Evolutionary conservation across 2,329 filamentous ascomycete genomes (phyloP).

Genomic region (Apiospora phragmitis): DNA sequence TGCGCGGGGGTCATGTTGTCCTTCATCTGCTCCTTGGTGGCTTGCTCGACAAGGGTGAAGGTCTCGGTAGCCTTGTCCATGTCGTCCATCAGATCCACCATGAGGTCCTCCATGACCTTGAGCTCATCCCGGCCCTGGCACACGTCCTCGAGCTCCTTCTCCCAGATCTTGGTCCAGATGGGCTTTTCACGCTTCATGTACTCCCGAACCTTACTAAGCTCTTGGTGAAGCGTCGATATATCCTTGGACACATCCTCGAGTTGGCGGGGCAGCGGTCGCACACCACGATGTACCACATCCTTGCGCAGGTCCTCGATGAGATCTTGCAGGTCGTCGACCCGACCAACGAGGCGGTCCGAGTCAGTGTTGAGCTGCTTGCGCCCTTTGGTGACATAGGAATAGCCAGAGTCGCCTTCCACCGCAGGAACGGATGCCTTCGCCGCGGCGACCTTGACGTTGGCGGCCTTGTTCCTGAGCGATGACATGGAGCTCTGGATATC

Average conservation of each 20-base stretch:
- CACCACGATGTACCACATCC: slow-evolving; percentile 90
- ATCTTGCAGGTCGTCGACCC: slow-evolving; percentile 97
- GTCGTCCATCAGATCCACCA: slow-evolving; percentile 89
- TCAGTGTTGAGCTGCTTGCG: slow-evolving; percentile 86
- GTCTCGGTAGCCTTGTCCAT: slow-evolving; percentile 92
- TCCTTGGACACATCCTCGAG: slow-evolving; percentile 89
- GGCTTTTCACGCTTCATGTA: slow-evolving; percentile 91
- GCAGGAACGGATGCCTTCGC: slow-evolving; percentile 70
- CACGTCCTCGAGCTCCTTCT: slow-evolving; percentile 93
- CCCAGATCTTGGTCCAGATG: slow-evolving; percentile 99
- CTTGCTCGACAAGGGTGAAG: slow-evolving; percentile 92
- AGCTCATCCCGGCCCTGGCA: slow-evolving; percentile 94
- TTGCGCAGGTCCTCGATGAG: slow-evolving; percentile 95
- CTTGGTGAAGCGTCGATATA: slow-evolving; percentile 75
- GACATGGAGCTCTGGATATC: slow-evolving; percentile 89
- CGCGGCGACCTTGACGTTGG: slow-evolving; percentile 74
- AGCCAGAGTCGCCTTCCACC: slow-evolving; percentile 76
- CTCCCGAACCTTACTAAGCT: slow-evolving; percentile 92
- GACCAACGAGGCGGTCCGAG: slow-evolving; percentile 85
- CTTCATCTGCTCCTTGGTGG: slow-evolving; percentile 96
- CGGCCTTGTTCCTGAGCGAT: slow-evolving; percentile 77
- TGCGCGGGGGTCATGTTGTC: slow-evolving; percentile 57
- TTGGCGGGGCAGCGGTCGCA: slow-evolving; percentile 86
- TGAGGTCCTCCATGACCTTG: slow-evolving; percentile 93
- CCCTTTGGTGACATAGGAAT: slow-evolving; percentile 79